phyloP scores from a whole-genome alignment of 73 alveolate genomes.

The Uronychia binucleata region DNA sequence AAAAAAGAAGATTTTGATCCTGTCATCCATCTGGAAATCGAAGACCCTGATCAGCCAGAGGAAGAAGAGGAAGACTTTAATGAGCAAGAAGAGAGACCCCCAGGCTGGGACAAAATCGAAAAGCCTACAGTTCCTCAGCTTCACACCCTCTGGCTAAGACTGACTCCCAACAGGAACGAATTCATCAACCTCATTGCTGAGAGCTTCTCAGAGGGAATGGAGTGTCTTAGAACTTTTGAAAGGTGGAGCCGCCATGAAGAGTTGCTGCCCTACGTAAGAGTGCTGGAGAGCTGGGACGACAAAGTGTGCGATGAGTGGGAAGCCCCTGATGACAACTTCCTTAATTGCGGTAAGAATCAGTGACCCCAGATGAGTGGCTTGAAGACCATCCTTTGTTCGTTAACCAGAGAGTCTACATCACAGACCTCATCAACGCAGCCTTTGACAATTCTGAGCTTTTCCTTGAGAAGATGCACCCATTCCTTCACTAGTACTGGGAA shows the following conservation, averaged over 20 bases:
- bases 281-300: slow-evolving; percentile 79
- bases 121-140: slow-evolving; percentile 42
- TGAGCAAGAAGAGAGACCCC: slow-evolving; percentile 23
- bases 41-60: slow-evolving; percentile 48
- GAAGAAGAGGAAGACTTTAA: slow-evolving; percentile 24
- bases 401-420: slow-evolving; percentile 21
- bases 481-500: slow-evolving; percentile 49
- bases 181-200: slow-evolving; percentile 38
- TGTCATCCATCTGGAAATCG: slow-evolving; percentile 58
- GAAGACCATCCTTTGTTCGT: slow-evolving; percentile 49
- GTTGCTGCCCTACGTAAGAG: slow-evolving; percentile 47
- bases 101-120: slow-evolving; percentile 55
- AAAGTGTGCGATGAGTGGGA: slow-evolving; percentile 92
- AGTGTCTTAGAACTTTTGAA: slow-evolving; percentile 50
- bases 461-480: slow-evolving; percentile 43
- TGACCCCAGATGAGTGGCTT: slow-evolving; percentile 87
- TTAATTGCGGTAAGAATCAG: no score
- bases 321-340: slow-evolving; percentile 85
- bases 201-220: slow-evolving; percentile 57
- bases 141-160: slow-evolving; percentile 39
- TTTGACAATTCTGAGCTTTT: slow-evolving; percentile 22
- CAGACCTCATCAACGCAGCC: slow-evolving; percentile 29
- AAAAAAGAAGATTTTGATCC: slow-evolving; percentile 74
- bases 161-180: slow-evolving; percentile 35
- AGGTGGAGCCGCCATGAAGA: slow-evolving; percentile 71